Conservation (phyloP, 495 filamentous ascomycete species). For the Evernia prunastri region DNA sequence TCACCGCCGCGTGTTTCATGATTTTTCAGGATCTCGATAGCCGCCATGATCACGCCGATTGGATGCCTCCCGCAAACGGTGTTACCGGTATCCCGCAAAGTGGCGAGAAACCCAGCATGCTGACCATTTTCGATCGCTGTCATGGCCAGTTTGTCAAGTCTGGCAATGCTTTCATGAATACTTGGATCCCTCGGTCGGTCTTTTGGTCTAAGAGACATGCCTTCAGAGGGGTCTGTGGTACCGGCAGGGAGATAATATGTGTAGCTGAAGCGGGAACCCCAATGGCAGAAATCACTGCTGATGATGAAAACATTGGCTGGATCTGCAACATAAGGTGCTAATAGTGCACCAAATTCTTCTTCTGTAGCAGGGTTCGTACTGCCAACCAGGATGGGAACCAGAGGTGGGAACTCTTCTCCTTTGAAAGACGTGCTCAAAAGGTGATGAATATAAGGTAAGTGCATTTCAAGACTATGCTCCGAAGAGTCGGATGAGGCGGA, state of each 20-base stretch:
- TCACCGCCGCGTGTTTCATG: slow-evolving; percentile 30
- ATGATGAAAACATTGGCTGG: slow-evolving; percentile 76
- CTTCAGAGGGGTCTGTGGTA: slow-evolving; percentile 24
- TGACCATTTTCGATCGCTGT: slow-evolving; percentile 69
- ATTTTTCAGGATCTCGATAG: slow-evolving; percentile 53
- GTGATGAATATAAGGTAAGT: slow-evolving; percentile 90
- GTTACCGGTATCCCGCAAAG: slow-evolving; percentile 68
- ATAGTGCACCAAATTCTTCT: slow-evolving; percentile 56
- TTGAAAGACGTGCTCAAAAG: slow-evolving; percentile 55
- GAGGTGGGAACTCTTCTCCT: slow-evolving; percentile 52
- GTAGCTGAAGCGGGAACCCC: slow-evolving; percentile 83
- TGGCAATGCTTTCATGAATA: slow-evolving; percentile 80
- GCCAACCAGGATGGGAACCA: slow-evolving; percentile 89
- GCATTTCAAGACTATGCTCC: slow-evolving; percentile 96
- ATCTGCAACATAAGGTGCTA: slow-evolving; percentile 77
- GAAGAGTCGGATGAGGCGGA: slow-evolving; percentile 61
- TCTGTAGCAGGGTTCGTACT: slow-evolving; percentile 60
- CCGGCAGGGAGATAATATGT: slow-evolving; percentile 64
- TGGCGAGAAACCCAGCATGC: slow-evolving; percentile 60
- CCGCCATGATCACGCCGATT: slow-evolving; percentile 90
- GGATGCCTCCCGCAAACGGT: slow-evolving; percentile 95
- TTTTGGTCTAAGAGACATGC: slow-evolving; percentile 33
- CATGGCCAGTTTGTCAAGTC: slow-evolving; percentile 77
- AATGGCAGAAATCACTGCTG: slow-evolving; percentile 95
- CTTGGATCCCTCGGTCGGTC: slow-evolving; percentile 44